Evolutionary conservation across 2,329 filamentous ascomycete genomes (phyloP).

Genomic region (Alternaria arbusti): DNA sequence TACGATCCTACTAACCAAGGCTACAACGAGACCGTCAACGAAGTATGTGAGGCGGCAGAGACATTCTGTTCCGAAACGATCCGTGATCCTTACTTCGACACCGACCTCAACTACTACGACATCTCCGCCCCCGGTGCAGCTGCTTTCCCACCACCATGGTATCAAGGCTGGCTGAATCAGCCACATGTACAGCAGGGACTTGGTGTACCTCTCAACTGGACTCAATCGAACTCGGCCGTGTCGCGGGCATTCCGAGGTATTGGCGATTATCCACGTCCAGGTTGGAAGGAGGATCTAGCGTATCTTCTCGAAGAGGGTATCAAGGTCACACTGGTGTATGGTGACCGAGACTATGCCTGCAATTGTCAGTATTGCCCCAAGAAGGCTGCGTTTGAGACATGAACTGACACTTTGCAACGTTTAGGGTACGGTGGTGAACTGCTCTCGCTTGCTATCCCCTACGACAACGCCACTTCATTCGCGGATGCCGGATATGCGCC

Average conservation of each 20-base stretch:
- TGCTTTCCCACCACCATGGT: constrained; percentile 50
- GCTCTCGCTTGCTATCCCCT: constrained; percentile 64
- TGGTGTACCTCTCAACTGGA: constrained; percentile 67
- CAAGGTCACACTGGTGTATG: constrained; percentile 42
- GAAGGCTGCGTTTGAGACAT: neutral
- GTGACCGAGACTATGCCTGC: constrained; percentile 53
- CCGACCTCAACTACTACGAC: constrained; percentile 63
- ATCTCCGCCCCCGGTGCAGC: constrained; percentile 59
- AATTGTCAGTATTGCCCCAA: constrained; percentile 52
- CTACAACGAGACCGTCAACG: constrained; percentile 47
- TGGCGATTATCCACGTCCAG: constrained; percentile 57
- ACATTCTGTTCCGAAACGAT: constrained; percentile 55
- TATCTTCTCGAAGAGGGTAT: constrained; percentile 60
- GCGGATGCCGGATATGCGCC: constrained; percentile 72
- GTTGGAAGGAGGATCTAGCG: constrained; percentile 56
- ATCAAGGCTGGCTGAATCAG: constrained; percentile 63
- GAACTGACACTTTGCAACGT: neutral
- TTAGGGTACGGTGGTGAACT: constrained; percentile 73
- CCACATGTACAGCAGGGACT: constrained; percentile 60
- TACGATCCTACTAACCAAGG: constrained; percentile 59
- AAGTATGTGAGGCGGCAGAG: constrained; percentile 53
- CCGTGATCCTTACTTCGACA: constrained; percentile 53
- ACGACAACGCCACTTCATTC: constrained; percentile 63
- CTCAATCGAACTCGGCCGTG: constrained; percentile 51
- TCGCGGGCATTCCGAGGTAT: constrained; percentile 55